Evolutionary conservation across 1,284 basidiomycete species (phyloP), one percentile per base, ranked within the genome.

Genomic region (Puccinia horiana): DNA sequence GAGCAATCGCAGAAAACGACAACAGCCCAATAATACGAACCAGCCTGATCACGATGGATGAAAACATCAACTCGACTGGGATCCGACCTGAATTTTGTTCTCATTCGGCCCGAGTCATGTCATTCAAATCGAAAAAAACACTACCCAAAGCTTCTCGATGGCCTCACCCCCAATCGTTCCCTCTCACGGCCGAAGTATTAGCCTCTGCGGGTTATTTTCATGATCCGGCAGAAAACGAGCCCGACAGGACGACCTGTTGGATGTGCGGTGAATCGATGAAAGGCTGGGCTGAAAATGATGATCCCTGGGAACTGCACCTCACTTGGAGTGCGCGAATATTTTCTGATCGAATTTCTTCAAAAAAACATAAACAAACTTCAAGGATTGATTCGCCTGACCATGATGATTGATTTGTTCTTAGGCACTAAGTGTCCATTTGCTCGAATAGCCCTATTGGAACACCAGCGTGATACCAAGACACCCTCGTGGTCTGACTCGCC

Each of bases 251-350:
- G 20, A 73, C 67, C 12, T 80, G 67, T 20, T 80, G 77, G 77
- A 80, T 73, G 77, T 80, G 77, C 40, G 77, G 76, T 35, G 76
- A 78, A 18, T 70, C 77, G 8, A 72, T 67, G 52, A 75, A 75
- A 61, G 73, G 73, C 3, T 75, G 73, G 73, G 73, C 73, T 42
- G 73, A 75, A 37, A 52, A 58, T 61, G 67, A 72, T 44, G 65
- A 72, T 56, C 77, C 63, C 6, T 79, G 63, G 67, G 35, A 40
- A 11, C 40, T 80, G 14, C 77, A 80, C 52, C 32, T 80, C 54
- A 44, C 52, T 40, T 73, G 65, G 49, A 56, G 63, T 79, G 29
- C 20, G 65, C 40, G 29, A n/a, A n/a, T 52, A 32, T 35, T 35
- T 58, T 40, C 56, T 20, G 29, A 58, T 44, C 63, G 29, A 26